Evolutionary conservation across 768 basidiomycete species (phyloP), one percentile per base, ranked within the genome.

Genomic region (Megacollybia marginata): DNA sequence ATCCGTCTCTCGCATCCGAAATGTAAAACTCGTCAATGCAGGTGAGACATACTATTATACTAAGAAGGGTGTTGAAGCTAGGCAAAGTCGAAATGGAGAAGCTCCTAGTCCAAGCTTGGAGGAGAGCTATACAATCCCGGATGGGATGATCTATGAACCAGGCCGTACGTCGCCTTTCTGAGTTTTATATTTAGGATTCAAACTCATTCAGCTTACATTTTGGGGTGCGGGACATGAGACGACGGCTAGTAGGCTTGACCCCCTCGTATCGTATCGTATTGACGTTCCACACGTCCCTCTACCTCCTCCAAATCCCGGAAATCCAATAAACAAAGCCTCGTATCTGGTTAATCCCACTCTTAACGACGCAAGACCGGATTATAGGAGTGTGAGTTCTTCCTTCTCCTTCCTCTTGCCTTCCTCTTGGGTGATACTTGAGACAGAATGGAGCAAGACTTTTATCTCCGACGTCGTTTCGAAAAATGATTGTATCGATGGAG

Each of bases 71-170:
- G 70, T 78, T 11, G 65, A 71, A 20, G 70, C 73, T 9, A 62
- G 73, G 19, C n/a, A 70, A 68, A 51, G 66, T 64, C 9, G 38
- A 40, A 40, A 15, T 8, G 5, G 38, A 40, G 23, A 6, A 28
- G 23, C 4, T 40, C 15, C 38, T 8, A 40, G 38, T 18, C 38
- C 2, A 18, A 8, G 38, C 16, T 16, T 16, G 5, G 38, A 40
- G 8, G 18, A 40, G 38, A 65, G 56, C 23, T 75, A 73, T 53
- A 54, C 60, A 10, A 73, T 77, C 73, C 70, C 66, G 19, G 74
- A 78, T 52, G 57, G 63, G 43, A 71, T 66, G 15, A 73, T 76
- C n/a, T 70, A 72, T 77, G 62, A 73, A 76, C 46, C 76, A 79
- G 65, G 73, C 77, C 35, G 74, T 75, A 19, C 15, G 69, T 16